Percentiles rank a stretch among this genome's conserved stretches.
phyloP scores from a whole-genome alignment of 495 filamentous ascomycete genomes.

The Ascodesmis nigricans region DNA sequence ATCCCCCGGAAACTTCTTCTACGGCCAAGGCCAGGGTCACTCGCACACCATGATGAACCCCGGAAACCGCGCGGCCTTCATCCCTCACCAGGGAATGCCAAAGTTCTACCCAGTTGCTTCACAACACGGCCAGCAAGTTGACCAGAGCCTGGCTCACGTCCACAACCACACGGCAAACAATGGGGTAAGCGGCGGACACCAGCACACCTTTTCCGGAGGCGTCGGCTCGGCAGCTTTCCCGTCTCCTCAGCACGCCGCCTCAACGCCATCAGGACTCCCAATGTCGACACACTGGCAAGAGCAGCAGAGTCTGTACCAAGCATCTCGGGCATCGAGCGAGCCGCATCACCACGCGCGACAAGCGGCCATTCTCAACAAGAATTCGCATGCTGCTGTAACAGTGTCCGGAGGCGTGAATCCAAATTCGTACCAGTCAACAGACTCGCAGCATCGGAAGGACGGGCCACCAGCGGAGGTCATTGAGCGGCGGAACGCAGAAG shows the following conservation, averaged over 20 bases:
- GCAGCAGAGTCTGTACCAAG: constrained; percentile 56
- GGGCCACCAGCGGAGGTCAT: constrained; percentile 32
- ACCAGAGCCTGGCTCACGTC: constrained; percentile 34
- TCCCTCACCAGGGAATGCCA: constrained; percentile 14
- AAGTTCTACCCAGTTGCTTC: constrained; percentile 29
- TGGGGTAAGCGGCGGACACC: constrained; percentile 38
- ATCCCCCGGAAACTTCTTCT: constrained; percentile 39
- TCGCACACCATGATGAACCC: constrained; percentile 45
- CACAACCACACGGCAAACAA: constrained; percentile 49
- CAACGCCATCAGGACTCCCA: constrained; percentile 32
- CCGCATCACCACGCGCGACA: constrained; percentile 45
- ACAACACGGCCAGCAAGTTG: constrained; percentile 52
- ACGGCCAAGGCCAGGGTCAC: constrained; percentile 54
- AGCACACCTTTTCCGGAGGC: constrained; percentile 56
- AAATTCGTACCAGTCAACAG: constrained; percentile 16
- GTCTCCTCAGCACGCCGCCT: constrained; percentile 56
- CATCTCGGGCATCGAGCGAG: constrained; percentile 40
- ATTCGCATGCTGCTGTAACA: constrained; percentile 32
- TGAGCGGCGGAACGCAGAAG: constrained; percentile 36
- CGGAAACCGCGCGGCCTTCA: constrained; percentile 19
- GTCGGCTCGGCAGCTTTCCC: constrained; percentile 31
- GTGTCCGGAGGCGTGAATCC: constrained; percentile 32
- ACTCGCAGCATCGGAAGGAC: constrained; percentile 19
- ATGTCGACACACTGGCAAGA: constrained; percentile 48
- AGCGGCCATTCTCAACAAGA: constrained; percentile 28